Evolutionary conservation across 225 moss, liverwort and hornwort species (phyloP).

Genomic region (Straminergon stramineum): DNA sequence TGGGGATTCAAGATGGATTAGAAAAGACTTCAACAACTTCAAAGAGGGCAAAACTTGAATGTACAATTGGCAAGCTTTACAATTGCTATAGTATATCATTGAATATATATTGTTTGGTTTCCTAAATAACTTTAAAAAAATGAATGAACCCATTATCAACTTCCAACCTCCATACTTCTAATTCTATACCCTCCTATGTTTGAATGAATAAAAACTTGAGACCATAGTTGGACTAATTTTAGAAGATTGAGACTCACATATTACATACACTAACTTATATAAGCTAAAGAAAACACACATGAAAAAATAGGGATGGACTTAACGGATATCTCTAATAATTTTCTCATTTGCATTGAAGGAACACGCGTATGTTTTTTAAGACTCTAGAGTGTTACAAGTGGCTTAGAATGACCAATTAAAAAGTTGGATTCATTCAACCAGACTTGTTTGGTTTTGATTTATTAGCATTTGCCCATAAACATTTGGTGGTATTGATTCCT

Average conservation of each 20-base stretch:
- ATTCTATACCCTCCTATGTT: background rate
- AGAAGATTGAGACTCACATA: background rate
- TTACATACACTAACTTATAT: background rate
- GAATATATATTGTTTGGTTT: no score
- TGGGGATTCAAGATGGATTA: background rate
- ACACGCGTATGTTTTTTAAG: background rate
- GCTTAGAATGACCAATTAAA: background rate
- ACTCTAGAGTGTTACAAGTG: no score
- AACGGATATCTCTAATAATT: background rate
- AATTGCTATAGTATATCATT: accelerated
- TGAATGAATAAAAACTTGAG: background rate
- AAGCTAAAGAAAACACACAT: background rate
- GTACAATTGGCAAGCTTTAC: background rate
- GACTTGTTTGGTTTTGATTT: background rate
- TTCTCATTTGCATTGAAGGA: background rate
- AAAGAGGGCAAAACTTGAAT: background rate
- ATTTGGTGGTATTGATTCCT: background rate
- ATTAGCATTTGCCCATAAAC: background rate
- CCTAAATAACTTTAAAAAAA: background rate
- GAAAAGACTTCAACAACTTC: background rate
- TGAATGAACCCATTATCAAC: background rate
- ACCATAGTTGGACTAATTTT: background rate
- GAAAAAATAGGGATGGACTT: background rate
- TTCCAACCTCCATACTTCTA: background rate
- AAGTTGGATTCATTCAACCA: background rate